Evolutionary conservation across 148 eudicot species (phyloP).

Genomic region (Rhododendron ovatum): DNA sequence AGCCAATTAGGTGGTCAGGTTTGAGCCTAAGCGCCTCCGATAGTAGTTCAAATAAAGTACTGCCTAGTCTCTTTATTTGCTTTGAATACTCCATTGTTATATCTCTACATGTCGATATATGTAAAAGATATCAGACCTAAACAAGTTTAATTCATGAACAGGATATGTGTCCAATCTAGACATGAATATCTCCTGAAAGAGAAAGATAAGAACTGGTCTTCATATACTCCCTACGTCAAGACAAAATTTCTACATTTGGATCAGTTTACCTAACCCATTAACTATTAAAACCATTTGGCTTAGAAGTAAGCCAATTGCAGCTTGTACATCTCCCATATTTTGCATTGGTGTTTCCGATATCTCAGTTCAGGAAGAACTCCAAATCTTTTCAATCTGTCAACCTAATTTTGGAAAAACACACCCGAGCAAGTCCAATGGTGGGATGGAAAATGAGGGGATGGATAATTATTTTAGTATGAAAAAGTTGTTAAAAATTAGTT

Average conservation of each 20-base stretch:
- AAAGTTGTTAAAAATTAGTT: no score
- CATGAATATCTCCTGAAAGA: not conserved
- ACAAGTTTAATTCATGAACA: not conserved
- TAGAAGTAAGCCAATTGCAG: not conserved
- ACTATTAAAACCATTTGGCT: not conserved
- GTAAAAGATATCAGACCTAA: not conserved
- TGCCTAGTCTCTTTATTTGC: conserved; percentile 9
- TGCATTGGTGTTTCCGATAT: not conserved
- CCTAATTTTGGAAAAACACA: not conserved
- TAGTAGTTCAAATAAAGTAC: conserved; percentile 14
- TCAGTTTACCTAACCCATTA: not conserved
- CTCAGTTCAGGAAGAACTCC: not conserved
- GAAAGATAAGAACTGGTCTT: not conserved
- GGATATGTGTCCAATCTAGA: not conserved
- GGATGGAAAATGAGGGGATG: no score
- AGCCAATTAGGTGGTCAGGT: conserved; percentile 1
- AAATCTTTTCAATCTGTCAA: not conserved
- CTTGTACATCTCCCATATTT: not conserved
- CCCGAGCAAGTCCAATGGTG: no score
- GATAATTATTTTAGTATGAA: no score
- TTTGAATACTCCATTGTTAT: conserved; percentile 10
- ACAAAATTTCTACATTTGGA: not conserved
- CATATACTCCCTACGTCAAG: not conserved
- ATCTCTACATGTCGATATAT: conserved; percentile 5
- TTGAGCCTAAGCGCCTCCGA: conserved; percentile 23